Evolutionary conservation across 1,139 yeast genomes (phyloP), one percentile per base, ranked within the genome.

Genomic region (Debaryomyces singareniensis): DNA sequence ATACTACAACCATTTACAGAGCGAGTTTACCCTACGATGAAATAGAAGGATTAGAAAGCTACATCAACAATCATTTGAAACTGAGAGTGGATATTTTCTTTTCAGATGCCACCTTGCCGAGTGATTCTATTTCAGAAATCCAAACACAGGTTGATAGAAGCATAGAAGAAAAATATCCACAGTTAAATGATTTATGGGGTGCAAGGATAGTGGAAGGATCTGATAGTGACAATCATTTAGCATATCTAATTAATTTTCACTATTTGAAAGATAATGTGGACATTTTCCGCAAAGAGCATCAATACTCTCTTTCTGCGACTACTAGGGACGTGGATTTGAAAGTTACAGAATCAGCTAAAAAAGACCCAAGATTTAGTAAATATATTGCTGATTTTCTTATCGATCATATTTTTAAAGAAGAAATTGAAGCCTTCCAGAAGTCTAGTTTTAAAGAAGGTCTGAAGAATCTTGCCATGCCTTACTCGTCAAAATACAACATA

Each of bases 1-100:
- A 57, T 28, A 74, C 95, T 22, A 84, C 96, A 4, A 67, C 78
- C 13, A 75, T 85, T 6, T 75, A 82, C 45, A 66, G 95, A 37
- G 93, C 95, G 0, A 75, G 75, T 16, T 61, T 87, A 29, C 94
- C 94, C 4, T 54, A 65, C 7, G 64, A 61, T 5, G 67, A 69
- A 35, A 74, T 85, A 35, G 54, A 64, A 31, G 42, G 51, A 5
- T 55, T 69, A 33, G 61, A 66, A 24, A 39, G 44, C n/a, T 42
- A 56, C 29, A 53, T 69, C 22, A 39, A 52, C 20, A 31, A 53
- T 7, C 54, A 58, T n/a, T 37, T 78, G 5, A 43, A 53, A 22
- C 58, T 75, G 35, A 53, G 53, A 11, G 62, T 80, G n/a, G 87
- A 85, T 0, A 72, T 84, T 1, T 72, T 68, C 41, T 38, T 81